A percentile compares a stretch with the other conserved stretches of the same genome.
These are phyloP conservation scores for Syzygium grande DNA, from an alignment of 345 rosid genomes.

Conservation along the genomic window DNA sequence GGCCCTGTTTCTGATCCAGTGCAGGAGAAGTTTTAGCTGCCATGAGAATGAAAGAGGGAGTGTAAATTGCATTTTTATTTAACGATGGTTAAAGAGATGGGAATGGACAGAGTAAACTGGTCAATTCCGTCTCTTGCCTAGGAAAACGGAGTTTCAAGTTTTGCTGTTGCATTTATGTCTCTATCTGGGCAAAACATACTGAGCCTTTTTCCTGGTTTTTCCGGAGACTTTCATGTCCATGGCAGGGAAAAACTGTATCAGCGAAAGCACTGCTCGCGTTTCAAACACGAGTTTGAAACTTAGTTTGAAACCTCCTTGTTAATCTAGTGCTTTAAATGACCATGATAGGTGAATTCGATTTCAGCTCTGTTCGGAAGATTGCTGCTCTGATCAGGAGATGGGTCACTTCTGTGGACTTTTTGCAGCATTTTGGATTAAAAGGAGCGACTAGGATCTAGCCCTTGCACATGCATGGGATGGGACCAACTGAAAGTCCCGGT, in stretches of 20 bases:
- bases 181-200: background rate
- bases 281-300: background rate
- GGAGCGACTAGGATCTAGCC: background rate
- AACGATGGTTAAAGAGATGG: background rate
- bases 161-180: background rate
- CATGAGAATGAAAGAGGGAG: background rate
- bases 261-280: background rate
- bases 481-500: background rate
- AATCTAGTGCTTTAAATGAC: background rate
- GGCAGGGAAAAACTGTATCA: background rate
- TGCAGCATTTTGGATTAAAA: background rate
- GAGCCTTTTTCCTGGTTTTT: background rate
- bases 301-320: background rate
- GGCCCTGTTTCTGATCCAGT: background rate
- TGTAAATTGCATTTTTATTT: background rate
- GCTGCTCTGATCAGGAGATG: background rate
- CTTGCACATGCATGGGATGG: background rate
- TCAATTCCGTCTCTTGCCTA: background rate
- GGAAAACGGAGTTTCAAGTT: background rate
- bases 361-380: background rate
- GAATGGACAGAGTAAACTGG: background rate
- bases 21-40: background rate
- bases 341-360: background rate
- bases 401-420: background rate
- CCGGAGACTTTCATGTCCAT: background rate